Evolutionary conservation across 345 rosid genomes (phyloP).

Genomic region (Triadica sebifera): DNA sequence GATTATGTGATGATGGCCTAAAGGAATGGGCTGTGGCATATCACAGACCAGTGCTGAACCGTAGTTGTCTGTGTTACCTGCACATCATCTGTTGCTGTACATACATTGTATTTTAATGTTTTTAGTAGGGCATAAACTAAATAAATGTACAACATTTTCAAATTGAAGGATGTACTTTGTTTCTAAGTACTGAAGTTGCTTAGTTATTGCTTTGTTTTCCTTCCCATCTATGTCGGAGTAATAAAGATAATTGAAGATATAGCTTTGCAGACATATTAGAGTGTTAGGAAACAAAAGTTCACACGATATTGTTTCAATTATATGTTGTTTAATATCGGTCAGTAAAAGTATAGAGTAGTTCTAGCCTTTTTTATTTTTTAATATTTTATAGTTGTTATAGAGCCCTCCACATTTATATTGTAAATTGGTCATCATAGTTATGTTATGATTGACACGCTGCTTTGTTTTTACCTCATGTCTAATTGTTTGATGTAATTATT

Average conservation of each 20-base stretch:
- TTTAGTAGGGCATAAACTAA: not conserved
- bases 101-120: not conserved
- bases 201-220: not conserved
- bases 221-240: not conserved
- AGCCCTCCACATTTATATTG: no score
- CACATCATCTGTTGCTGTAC: not conserved
- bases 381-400: no score
- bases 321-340: not conserved
- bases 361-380: no score
- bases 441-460: no score
- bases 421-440: no score
- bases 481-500: not conserved
- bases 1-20: not conserved
- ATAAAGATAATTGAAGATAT: not conserved
- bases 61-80: not conserved
- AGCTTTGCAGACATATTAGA: not conserved
- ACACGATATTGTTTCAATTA: not conserved
- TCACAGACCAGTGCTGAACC: not conserved
- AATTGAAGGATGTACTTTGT: not conserved
- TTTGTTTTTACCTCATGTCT: not conserved
- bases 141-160: not conserved
- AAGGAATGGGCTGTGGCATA: not conserved
- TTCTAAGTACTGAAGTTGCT: not conserved
- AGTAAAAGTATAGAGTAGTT: not conserved
- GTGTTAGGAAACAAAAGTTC: not conserved